phyloP scores from a whole-genome alignment of 2,329 filamentous ascomycete genomes.

The Calcarisporium arbuscula region DNA sequence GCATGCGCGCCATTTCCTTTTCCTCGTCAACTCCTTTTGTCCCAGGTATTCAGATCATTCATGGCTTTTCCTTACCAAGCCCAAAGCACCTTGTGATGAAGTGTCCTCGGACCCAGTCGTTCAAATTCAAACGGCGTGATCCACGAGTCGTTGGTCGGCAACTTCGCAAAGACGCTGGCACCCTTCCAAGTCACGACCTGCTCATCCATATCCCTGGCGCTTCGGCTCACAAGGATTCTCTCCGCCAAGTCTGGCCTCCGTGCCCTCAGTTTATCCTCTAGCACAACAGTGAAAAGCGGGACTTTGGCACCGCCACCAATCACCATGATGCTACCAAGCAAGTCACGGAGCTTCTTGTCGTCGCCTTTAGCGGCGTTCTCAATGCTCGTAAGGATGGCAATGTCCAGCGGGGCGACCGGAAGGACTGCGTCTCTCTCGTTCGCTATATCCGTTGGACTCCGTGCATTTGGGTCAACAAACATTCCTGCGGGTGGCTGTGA shows the following conservation, averaged over 20 bases:
- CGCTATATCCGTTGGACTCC: conserved; percentile 49
- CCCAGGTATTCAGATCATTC: too few species aligned
- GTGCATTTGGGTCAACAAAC: conserved; percentile 45
- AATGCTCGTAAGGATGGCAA: conserved; percentile 85
- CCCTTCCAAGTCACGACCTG: conserved; percentile 99
- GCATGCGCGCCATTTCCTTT: background rate
- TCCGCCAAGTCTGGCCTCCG: conserved; percentile 56
- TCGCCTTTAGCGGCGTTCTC: conserved; percentile 80
- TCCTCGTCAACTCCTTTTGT: conserved; percentile 3
- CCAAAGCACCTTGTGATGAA: conserved; percentile 76
- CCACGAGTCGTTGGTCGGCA: conserved; percentile 93
- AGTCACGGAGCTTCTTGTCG: conserved; percentile 87
- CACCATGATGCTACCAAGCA: conserved; percentile 84
- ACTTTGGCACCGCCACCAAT: conserved; percentile 80
- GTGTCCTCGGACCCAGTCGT: conserved; percentile 68
- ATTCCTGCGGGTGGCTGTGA: conserved; percentile 35
- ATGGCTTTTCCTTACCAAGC: conserved; percentile 37
- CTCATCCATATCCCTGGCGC: conserved; percentile 88
- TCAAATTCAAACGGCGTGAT: conserved; percentile 85
- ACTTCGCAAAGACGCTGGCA: conserved; percentile 88
- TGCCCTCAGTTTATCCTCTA: conserved; percentile 75
- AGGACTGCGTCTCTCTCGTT: conserved; percentile 73
- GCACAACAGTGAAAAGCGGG: conserved; percentile 69
- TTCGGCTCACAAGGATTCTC: conserved; percentile 57
- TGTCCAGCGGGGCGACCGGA: conserved; percentile 76